These are phyloP conservation scores for Trametes villosa DNA, from an alignment of 768 basidiomycete species.

Conservation along the genomic window DNA sequence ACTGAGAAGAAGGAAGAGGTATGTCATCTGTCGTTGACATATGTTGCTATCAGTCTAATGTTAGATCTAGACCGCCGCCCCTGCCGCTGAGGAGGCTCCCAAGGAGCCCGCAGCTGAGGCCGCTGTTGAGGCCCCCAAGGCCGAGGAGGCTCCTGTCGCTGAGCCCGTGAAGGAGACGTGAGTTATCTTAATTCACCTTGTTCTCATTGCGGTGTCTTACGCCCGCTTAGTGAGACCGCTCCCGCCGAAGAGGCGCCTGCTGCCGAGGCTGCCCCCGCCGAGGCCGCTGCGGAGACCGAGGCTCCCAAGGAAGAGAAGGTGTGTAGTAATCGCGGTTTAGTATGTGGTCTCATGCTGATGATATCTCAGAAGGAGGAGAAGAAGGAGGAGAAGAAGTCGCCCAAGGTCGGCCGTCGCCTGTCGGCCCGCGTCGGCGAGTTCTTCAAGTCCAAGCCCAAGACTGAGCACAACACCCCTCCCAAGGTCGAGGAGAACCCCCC, in stretches of 20 bases:
- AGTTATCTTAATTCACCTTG: constrained; percentile 33
- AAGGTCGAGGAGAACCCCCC: constrained; percentile 92
- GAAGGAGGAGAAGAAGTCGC: constrained; percentile 43
- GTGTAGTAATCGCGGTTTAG: background rate
- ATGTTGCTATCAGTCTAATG: background rate
- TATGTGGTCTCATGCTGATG: background rate
- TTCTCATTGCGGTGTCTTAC: constrained; percentile 6
- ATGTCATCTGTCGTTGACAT: background rate
- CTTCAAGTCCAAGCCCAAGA: constrained; percentile 77
- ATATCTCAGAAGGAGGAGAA: constrained; percentile 51
- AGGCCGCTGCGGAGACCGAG: constrained; percentile 43
- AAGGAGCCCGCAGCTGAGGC: constrained; percentile 49
- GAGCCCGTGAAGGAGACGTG: constrained; percentile 78
- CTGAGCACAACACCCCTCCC: constrained; percentile 65
- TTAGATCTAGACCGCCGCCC: constrained; percentile 34
- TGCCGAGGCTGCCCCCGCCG: constrained; percentile 39
- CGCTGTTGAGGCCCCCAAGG: constrained; percentile 38
- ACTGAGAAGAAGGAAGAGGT: constrained; percentile 80
- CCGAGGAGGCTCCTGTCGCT: constrained; percentile 38
- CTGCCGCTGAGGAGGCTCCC: constrained; percentile 47
- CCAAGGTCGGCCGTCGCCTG: constrained; percentile 80
- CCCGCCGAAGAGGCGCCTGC: constrained; percentile 39
- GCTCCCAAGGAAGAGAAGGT: constrained; percentile 70
- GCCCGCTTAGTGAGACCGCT: constrained; percentile 47
- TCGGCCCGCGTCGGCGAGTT: constrained; percentile 83